Evolutionary conservation across 2,329 filamentous ascomycete species (phyloP), one percentile per base, ranked within the genome.

Genomic region (Cordyceps sp.): DNA sequence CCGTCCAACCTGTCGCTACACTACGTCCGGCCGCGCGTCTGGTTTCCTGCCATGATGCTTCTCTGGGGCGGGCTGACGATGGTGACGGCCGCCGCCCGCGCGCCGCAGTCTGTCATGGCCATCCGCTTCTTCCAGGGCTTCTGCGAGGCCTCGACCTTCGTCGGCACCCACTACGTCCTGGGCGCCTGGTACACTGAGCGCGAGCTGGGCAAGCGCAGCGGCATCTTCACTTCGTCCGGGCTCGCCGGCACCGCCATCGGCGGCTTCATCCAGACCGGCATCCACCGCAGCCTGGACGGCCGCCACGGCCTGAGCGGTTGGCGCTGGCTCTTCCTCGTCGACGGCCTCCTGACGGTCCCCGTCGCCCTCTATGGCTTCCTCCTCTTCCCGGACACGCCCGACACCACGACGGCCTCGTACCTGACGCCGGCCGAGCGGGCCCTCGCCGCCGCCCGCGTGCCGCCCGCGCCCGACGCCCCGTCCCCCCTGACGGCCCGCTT

Each of bases 321-420:
- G 75, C 57, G 71, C 3, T 78, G 73, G 75, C 57, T 80, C 0
- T 81, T 81, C 50, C 75, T 81, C 25, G 68, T 81, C 9, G 76
- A 82, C 45, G 77, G 77, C 2, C 56, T 64, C 2, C 61, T 57
- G 2, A 55, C 53, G 4, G 39, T 56, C 2, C 50, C 52, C 1
- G 42, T 57, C 6, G 54, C 53, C 2, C 13, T 53, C 0, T 51
- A 50, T 10, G 52, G 52, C 12, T 45, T 50, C 42, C 33, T 54
- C 18, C 41, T 56, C 26, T 55, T 57, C 29, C 54, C 54, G 1
- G 52, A 55, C 14, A 67, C 36, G 45, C 66, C 51, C 0, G 59
- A 61, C 16, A 66, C 64, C 1, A 54, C 62, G 1, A 52, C 53
- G 2, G 59, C 59, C 0, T 54, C 54, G 27, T 53, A 53, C 12